Base-by-base conservation (phyloP, 2,329 filamentous ascomycete species). In the Aureobasidium leucospermi region DNA sequence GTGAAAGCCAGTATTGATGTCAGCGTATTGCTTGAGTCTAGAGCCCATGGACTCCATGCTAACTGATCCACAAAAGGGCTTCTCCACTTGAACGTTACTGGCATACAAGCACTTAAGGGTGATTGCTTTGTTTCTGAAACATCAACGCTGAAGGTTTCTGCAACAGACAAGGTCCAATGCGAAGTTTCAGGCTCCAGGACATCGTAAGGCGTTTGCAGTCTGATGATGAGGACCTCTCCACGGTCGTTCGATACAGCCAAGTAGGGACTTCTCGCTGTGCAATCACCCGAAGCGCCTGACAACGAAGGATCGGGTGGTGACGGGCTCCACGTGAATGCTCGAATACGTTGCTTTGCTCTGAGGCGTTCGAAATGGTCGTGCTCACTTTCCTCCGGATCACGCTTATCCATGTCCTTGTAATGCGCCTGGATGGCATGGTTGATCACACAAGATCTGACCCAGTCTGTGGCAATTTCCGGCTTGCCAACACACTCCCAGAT, bases 401-500 rank as follows among this genome's bases (percentile, higher is more conserved):
- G 9, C 10, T 31, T 43, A 7, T 36, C 55, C 0, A 58, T 70
- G 13, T 52, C 62, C 15, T 67, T 67, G 32, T 42, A 46, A 58
- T 47, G 55, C 63, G 43, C 71, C 15, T 71, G 68, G 43, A 84
- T 65, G 4, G 71, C 67, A 57, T 77, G 67, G 62, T 85, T 85
- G 39, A 85, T 67, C n/a, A 85, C 70, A 6, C 78, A 64, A 3
- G 75, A 75, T 34, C 83, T 75, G 41, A 71, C 71, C 83, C 83
- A 85, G 63, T 74, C 76, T 1, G 71, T 68, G 43, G 72, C 69
- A 9, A 73, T 72, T 13, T 71, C 67, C 1, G 69, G 70, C 16
- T 71, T 71, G 11, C 78, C 78, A 34, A 76, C 68, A 2, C 77
- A 73, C 49, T 81, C 78, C 77, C 82, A 86, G 8, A 86, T 67